Conservation (phyloP, 768 basidiomycete genomes). For the Pseudohyphozyma bogoriensis region DNA sequence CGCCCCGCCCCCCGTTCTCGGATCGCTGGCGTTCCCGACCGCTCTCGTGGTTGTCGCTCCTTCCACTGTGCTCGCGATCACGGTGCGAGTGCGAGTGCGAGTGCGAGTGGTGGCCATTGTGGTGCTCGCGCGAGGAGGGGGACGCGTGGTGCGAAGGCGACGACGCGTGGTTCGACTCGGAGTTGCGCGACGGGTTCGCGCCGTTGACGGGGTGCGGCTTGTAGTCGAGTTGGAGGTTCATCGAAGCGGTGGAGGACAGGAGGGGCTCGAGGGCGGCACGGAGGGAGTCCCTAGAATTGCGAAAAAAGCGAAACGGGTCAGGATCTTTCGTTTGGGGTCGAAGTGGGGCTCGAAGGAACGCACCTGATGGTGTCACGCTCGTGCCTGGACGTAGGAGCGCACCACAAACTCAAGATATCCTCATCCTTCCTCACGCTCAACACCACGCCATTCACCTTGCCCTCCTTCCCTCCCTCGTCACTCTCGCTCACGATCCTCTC, state of each 20-base stretch:
- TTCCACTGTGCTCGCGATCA: too few species aligned
- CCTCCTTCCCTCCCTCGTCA: slow-evolving; percentile 40
- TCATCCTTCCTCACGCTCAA: slow-evolving; percentile 87
- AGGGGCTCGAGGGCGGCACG: slow-evolving; percentile 17
- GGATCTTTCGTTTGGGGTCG: too few species aligned
- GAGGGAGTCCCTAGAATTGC: slow-evolving; percentile 15
- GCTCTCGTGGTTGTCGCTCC: too few species aligned
- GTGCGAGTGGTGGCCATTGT: not conserved
- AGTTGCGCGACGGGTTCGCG: not conserved
- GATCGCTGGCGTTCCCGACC: too few species aligned
- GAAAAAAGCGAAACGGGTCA: not conserved
- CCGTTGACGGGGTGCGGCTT: slow-evolving; percentile 25
- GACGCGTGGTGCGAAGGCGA: not conserved
- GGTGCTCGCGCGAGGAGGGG: not conserved
- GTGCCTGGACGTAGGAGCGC: slow-evolving; percentile 64
- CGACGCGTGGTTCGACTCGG: not conserved
- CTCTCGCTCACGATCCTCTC: slow-evolving; percentile 20
- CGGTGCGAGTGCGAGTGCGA: not conserved
- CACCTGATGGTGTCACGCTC: slow-evolving; percentile 73
- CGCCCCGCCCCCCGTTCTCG: too few species aligned
- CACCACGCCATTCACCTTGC: slow-evolving; percentile 88
- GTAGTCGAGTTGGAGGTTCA: slow-evolving; percentile 27
- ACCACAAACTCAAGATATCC: slow-evolving; percentile 91
- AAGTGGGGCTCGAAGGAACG: slow-evolving; percentile 40
- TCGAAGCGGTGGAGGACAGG: slow-evolving; percentile 7